A percentile compares a stretch with the other conserved stretches of the same genome.
These are phyloP conservation scores for Aspergillus aculeatus DNA, from an alignment of 2,329 filamentous ascomycete species.

Conservation along the genomic window DNA sequence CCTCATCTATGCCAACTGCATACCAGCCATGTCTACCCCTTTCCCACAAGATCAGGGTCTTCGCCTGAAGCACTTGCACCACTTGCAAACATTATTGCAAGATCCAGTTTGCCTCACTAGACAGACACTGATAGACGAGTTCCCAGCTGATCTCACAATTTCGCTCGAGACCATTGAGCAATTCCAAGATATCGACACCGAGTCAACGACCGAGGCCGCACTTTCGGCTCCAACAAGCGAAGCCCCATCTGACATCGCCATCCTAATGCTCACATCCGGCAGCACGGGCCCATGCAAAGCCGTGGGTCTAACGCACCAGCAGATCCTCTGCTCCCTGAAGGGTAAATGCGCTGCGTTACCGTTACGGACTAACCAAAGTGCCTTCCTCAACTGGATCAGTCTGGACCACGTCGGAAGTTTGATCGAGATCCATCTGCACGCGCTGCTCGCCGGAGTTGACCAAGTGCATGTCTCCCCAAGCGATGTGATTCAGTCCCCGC, in stretches of 20 bases:
- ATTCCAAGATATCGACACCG: not conserved
- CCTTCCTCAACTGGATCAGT: slow-evolving; percentile 51
- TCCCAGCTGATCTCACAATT: not conserved
- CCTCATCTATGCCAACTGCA: slow-evolving; percentile 32
- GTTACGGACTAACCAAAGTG: not conserved
- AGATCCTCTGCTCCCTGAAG: slow-evolving; percentile 43
- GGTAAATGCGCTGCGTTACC: slow-evolving; percentile 37
- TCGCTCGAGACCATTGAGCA: not conserved
- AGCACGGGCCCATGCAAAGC: slow-evolving; percentile 54
- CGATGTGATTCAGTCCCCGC: slow-evolving; percentile 32
- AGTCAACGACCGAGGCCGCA: no score
- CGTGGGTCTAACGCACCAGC: slow-evolving; percentile 45
- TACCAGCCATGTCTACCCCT: slow-evolving; percentile 39
- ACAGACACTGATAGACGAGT: not conserved
- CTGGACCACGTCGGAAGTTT: slow-evolving; percentile 57
- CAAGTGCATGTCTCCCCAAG: slow-evolving; percentile 21
- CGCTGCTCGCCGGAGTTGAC: slow-evolving; percentile 30
- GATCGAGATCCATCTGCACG: slow-evolving; percentile 53
- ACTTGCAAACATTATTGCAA: slow-evolving; percentile 22
- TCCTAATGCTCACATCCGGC: slow-evolving; percentile 55
- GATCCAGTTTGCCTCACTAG: slow-evolving; percentile 11
- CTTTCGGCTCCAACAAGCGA: not conserved
- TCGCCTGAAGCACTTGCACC: slow-evolving; percentile 30
- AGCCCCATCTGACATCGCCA: slow-evolving; percentile 19
- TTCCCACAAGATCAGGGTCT: slow-evolving; percentile 28